Base-by-base conservation (phyloP, 1,139 yeast species). In the Nakaseomyces uthaithaninus region DNA sequence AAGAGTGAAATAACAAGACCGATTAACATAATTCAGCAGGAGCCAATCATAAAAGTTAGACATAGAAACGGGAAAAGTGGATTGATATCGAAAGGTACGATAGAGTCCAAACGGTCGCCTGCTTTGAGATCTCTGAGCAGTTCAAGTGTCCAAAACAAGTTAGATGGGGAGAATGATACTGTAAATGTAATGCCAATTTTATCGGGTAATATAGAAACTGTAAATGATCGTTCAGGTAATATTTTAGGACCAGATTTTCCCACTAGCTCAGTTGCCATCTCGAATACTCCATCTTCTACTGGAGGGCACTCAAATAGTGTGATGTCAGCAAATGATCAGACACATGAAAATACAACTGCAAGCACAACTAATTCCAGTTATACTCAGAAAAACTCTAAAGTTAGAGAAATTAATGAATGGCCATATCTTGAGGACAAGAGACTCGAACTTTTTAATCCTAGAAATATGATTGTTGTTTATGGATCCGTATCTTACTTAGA, bases 401-500 rank as follows among this genome's bases (percentile, higher is more conserved):
- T 8, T 12, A 36, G 18, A 36, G 15, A 9, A 9, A 17, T 26
- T 35, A n/a, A 16, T n/a, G 6, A 17, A 11, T 23, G 31, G 37
- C 19, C 16, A n/a, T 34, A 25, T 11, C 11, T 40, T 4, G 28
- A 34, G 3, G 30, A 44, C 24, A 15, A 37, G 3, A 31, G 12
- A 16, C 12, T 48, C 25, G 27, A 42, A 7, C 25, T 50, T 18
- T 48, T 49, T 47, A 22, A 42, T n/a, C 45, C 50, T 4, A 44
- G 39, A 27, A 41, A 49, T 22, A 41, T 38, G 35, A 38, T 47
- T 7, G 51, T 50, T 3, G 35, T 41, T 1, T 42, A 38, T 35
- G 51, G 51, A 2, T 40, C 48, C 1, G 42, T 46, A 7, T 46
- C 51, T 3, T 50, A 43, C 40, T 24, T 36, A n/a, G 52, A 48